Conservation (phyloP, 352 stramenopile genomes). For the Phytophthora sansomeana region DNA sequence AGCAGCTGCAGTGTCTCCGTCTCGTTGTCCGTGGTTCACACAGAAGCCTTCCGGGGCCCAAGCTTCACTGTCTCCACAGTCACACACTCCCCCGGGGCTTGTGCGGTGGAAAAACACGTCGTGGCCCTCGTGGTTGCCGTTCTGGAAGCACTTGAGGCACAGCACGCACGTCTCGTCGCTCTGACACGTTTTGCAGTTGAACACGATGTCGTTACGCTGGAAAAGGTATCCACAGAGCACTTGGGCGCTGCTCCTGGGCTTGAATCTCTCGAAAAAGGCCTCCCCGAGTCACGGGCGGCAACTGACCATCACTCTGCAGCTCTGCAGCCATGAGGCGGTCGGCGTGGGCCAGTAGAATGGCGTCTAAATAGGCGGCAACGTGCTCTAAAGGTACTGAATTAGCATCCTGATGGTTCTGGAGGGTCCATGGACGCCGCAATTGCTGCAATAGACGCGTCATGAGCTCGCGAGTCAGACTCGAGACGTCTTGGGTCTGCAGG, state of each 20-base stretch:
- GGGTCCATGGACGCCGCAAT: constrained; percentile 26
- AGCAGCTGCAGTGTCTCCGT: constrained; percentile 15
- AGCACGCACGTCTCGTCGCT: constrained; percentile 97
- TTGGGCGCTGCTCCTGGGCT: constrained; percentile 58
- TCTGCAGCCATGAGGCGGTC: constrained; percentile 23
- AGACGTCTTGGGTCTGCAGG: constrained; percentile 26
- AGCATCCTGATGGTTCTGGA: not conserved
- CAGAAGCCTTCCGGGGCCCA: constrained; percentile 97
- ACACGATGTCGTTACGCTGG: constrained; percentile 97
- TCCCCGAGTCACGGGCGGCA: constrained; percentile 46
- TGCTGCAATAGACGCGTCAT: constrained; percentile 35
- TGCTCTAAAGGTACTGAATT: constrained; percentile 40
- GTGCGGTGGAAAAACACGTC: constrained; percentile 92
- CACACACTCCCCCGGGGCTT: constrained; percentile 92
- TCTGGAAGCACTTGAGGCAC: constrained; percentile 96
- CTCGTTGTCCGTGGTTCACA: constrained; percentile 78
- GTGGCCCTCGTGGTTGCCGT: constrained; percentile 95
- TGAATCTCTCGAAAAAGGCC: constrained; percentile 69
- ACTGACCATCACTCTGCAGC: constrained; percentile 11
- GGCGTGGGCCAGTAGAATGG: constrained; percentile 57
- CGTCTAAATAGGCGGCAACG: constrained; percentile 50
- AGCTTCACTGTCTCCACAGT: constrained; percentile 98
- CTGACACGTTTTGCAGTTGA: constrained; percentile 99
- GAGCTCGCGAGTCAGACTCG: constrained; percentile 8
- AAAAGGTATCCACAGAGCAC: constrained; percentile 97